Conservation (phyloP, 208 protist species). For the Porcisia hertigi region DNA sequence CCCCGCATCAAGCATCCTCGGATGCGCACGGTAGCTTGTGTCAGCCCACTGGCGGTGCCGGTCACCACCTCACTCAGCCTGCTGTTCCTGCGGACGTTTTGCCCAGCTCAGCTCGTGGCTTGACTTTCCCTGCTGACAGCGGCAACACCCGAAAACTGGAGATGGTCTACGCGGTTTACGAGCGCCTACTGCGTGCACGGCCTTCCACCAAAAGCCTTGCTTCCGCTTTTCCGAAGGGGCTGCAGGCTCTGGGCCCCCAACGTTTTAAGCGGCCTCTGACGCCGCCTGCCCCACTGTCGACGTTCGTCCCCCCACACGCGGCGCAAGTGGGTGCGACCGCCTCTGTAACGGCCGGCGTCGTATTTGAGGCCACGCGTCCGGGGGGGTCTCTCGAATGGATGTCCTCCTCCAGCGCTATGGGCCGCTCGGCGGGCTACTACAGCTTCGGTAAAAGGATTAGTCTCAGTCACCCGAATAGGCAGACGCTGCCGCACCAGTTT, state of each 20-base stretch:
- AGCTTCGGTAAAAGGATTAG: constrained; percentile 57
- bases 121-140: constrained; percentile 6
- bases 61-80: background rate
- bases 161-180: constrained; percentile 43
- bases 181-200: constrained; percentile 14
- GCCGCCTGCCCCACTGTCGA: background rate
- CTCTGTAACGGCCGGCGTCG: background rate
- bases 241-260: background rate
- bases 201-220: background rate
- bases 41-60: background rate
- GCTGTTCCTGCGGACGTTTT: background rate
- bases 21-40: background rate
- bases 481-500: constrained; percentile 44
- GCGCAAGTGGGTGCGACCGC: background rate
- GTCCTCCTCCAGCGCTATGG: constrained; percentile 36
- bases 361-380: constrained; percentile 3
- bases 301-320: background rate
- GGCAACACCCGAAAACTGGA: constrained; percentile 31
- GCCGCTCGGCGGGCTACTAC: constrained; percentile 69
- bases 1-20: background rate
- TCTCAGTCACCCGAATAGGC: constrained; percentile 52
- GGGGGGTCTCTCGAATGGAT: constrained; percentile 20
- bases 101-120: background rate
- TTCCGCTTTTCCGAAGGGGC: background rate
- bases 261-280: background rate